A percentile compares a stretch with the other conserved stretches of the same genome.
Conservation (phyloP, 805 yeast species). For the Yamadazyma akitaensis region DNA sequence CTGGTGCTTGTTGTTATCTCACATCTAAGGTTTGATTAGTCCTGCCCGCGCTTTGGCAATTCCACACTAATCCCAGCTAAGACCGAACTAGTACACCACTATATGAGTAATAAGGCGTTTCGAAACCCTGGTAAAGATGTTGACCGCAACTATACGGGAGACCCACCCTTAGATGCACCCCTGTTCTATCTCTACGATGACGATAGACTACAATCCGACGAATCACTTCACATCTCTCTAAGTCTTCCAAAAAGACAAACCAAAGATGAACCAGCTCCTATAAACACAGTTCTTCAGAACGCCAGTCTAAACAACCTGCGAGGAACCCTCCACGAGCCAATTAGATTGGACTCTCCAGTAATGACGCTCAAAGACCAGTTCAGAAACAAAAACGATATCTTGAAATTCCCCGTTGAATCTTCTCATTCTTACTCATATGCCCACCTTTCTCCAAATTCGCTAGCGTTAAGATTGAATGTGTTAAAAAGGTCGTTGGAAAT, state of each 20-base stretch:
- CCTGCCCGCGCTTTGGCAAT: not conserved
- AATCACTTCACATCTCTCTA: not conserved
- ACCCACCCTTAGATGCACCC: not conserved
- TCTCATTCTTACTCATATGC: constrained; percentile 85
- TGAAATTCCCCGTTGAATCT: constrained; percentile 71
- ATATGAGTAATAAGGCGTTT: constrained; percentile 1
- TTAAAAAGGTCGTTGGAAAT: constrained; percentile 75
- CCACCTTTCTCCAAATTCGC: constrained; percentile 73
- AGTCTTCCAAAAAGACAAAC: constrained; percentile 4
- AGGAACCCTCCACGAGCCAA: not conserved
- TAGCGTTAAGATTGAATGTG: constrained; percentile 71
- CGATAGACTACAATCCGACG: constrained; percentile 3
- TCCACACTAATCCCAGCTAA: not conserved
- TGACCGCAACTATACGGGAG: not conserved
- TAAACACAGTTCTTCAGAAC: not conserved
- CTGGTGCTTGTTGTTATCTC: not conserved
- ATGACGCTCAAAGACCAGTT: constrained; percentile 15
- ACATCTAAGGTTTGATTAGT: not conserved
- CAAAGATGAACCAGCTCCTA: not conserved
- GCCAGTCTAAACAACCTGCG: not conserved
- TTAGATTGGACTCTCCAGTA: constrained; percentile 13
- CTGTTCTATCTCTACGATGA: constrained; percentile 9
- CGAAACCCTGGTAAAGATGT: not conserved
- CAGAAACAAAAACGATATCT: constrained; percentile 32
- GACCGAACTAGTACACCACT: not conserved